Conservation (phyloP, 768 basidiomycete species). For the Phaffia australis region DNA sequence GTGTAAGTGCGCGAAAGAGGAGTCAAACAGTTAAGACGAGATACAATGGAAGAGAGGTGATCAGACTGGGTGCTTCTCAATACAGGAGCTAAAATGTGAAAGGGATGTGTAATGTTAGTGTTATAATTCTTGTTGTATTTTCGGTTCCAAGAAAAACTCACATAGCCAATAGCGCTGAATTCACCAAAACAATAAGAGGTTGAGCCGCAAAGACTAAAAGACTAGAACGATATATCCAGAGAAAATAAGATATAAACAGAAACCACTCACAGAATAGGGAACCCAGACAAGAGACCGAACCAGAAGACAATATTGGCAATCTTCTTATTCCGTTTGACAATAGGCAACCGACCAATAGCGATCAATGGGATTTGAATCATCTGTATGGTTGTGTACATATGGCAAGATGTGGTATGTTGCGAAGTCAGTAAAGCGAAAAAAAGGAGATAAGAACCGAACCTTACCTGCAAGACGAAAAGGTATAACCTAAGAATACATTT, state of each 20-base stretch:
- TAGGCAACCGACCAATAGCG: conserved; percentile 60
- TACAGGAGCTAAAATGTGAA: conserved; percentile 8
- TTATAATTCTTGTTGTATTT: background rate
- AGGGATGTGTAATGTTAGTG: background rate
- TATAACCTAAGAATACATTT: conserved; percentile 53
- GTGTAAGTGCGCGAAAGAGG: too few relatives aligned
- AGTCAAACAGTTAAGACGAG: too few relatives aligned
- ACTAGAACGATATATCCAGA: too few relatives aligned
- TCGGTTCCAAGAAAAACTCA: conserved; percentile 3
- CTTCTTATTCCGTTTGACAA: conserved; percentile 67
- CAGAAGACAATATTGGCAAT: conserved; percentile 72
- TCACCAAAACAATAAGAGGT: too few relatives aligned
- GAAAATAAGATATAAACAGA: background rate
- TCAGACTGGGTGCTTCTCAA: background rate
- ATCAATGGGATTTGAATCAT: conserved; percentile 89
- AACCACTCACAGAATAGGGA: conserved; percentile 59
- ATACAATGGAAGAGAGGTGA: too few relatives aligned
- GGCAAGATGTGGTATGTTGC: conserved; percentile 3
- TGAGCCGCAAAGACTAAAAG: too few relatives aligned
- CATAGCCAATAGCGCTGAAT: conserved; percentile 14
- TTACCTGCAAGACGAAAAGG: conserved; percentile 48
- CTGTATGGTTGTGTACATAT: conserved; percentile 37
- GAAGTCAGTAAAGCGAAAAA: background rate
- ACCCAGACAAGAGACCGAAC: conserved; percentile 71
- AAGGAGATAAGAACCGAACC: background rate